Percentiles rank a stretch among this genome's conserved stretches.
phyloP scores from a whole-genome alignment of 805 yeast species.

The Saccharomycopsis sp. region DNA sequence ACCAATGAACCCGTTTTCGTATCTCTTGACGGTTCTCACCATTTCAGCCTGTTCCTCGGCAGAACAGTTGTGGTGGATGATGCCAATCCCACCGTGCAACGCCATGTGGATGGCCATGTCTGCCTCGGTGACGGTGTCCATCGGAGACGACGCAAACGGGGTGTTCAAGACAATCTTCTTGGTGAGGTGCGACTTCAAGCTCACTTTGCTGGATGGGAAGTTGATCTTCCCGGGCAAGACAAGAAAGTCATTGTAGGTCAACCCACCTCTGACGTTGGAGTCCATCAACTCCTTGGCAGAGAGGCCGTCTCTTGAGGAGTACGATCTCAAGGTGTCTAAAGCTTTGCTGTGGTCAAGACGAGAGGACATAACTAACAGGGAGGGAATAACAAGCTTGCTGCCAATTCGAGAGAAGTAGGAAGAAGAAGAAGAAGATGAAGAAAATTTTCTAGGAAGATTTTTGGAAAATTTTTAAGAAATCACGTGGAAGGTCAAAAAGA shows the following conservation, averaged over 20 bases:
- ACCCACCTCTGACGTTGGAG: slow-evolving; percentile 84
- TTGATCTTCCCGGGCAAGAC: slow-evolving; percentile 90
- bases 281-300: slow-evolving; percentile 80
- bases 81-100: slow-evolving; percentile 96
- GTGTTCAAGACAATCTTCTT: slow-evolving; percentile 85
- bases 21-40: slow-evolving; percentile 95
- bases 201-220: slow-evolving; percentile 73
- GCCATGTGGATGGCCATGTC: slow-evolving; percentile 99
- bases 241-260: slow-evolving; percentile 94
- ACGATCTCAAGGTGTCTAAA: slow-evolving; percentile 52
- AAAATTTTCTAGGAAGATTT: slow-evolving; percentile 2
- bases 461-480: neutral
- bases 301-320: slow-evolving; percentile 74
- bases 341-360: slow-evolving; percentile 55
- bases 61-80: slow-evolving; percentile 94
- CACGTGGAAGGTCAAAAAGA: neutral
- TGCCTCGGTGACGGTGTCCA: slow-evolving; percentile 98
- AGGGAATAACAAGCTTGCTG: no score
- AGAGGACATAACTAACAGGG: slow-evolving; percentile 16
- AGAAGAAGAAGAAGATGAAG: slow-evolving; percentile 1
- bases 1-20: slow-evolving; percentile 94
- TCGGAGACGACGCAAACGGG: slow-evolving; percentile 96
- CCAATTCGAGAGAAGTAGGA: no score
- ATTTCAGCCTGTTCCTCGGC: slow-evolving; percentile 97
- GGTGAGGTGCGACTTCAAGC: slow-evolving; percentile 79